phyloP scores from a whole-genome alignment of 306 rosid species.

The Cicer chorassanicum region DNA sequence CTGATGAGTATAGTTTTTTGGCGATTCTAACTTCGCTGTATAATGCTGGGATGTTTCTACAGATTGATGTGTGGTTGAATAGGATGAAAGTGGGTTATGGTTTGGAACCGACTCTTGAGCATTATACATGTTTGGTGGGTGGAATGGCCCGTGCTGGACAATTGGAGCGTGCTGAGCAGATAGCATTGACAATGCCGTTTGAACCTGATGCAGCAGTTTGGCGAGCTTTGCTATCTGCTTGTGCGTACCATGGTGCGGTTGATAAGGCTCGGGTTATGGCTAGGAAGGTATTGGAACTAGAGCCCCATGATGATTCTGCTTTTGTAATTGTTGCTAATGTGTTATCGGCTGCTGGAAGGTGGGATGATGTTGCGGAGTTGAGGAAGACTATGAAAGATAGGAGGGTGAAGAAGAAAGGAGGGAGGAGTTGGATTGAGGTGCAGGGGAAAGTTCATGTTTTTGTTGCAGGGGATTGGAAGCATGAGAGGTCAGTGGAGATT shows the following conservation, averaged over 20 bases:
- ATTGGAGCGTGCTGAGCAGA: conserved; percentile 67
- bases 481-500: conserved; percentile 62
- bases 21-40: conserved; percentile 64
- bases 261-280: conserved; percentile 74
- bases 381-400: conserved; percentile 75
- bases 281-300: conserved; percentile 63
- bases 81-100: conserved; percentile 64
- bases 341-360: conserved; percentile 66
- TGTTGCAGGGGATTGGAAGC: conserved; percentile 80
- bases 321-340: conserved; percentile 75
- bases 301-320: conserved; percentile 77
- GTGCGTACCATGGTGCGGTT: conserved; percentile 66
- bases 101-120: conserved; percentile 75
- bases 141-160: conserved; percentile 76
- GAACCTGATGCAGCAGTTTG: conserved; percentile 85
- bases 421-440: conserved; percentile 93
- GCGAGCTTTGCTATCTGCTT: conserved; percentile 76
- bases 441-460: conserved; percentile 76
- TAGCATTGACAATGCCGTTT: conserved; percentile 70
- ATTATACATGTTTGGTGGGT: conserved; percentile 87
- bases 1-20: conserved; percentile 77
- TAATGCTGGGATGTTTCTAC: conserved; percentile 67
- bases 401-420: conserved; percentile 74
- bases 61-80: conserved; percentile 67
- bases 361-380: conserved; percentile 86